Base-by-base conservation (phyloP, 2,329 filamentous ascomycete genomes). In the Alternaria infectoria region DNA sequence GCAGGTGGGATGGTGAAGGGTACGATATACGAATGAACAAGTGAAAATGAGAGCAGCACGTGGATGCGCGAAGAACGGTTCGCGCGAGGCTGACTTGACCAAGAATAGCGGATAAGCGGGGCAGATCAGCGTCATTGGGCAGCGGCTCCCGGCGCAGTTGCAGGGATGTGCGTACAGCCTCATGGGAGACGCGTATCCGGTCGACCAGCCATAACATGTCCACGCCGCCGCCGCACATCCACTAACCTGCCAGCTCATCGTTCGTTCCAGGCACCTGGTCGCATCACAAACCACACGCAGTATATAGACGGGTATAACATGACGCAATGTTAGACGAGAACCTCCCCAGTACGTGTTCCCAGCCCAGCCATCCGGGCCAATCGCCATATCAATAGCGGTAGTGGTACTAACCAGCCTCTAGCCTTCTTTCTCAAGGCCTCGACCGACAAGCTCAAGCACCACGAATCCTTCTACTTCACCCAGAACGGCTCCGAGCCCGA, bases 281-380 rank as follows among this genome's bases (percentile, higher is more conserved):
- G 15, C 47, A 56, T 57, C 62, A 21, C 46, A 25, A 43, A 40
- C 19, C 36, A 46, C n/a, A 57, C 32, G 32, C 30, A 21, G 13
- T 17, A 17, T 5, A 2, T 28, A 26, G 44, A 11, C 9, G 19
- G 28, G 45, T 47, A 32, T 59, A 62, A 49, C 23, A 74, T 76
- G 73, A 62, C 67, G 67, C 72, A 61, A 97, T 97, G 93, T 87
- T 97, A 74, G 93, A 97, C 89, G 93, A 96, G 79, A 97, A 94
- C 80, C 88, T 97, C n/a, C 94, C 94, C 59, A 93, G 86, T 87
- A 66, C 28, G 62, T 52, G 30, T 49, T 21, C 12, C 49, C 44
- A 54, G 26, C 46, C 19, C 11, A 28, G 26, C 10, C 26, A 26
- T 19, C 19, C 13, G 43, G n/a, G 49, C 43, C 47, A 50, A 62